Evolutionary conservation across 2,329 filamentous ascomycete species (phyloP).

Genomic region (Penicillium sp.): DNA sequence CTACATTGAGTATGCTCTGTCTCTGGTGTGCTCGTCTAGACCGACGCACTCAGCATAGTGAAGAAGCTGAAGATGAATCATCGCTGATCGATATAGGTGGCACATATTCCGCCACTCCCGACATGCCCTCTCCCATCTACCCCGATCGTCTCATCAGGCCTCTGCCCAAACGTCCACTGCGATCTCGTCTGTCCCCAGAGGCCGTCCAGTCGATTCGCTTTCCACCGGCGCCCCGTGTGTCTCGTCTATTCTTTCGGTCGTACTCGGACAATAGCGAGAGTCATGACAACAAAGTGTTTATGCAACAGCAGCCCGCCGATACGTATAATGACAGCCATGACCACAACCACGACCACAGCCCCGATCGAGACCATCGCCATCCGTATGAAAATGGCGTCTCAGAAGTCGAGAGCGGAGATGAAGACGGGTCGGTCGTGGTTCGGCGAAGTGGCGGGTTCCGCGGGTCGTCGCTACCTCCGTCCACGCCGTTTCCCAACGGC

Average conservation of each 20-base stretch:
- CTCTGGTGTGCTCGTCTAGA: constrained; percentile 2
- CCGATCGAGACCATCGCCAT: constrained; percentile 39
- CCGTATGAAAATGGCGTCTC: constrained; percentile 51
- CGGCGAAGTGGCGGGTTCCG: constrained; percentile 40
- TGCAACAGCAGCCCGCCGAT: constrained; percentile 40
- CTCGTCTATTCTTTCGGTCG: constrained; percentile 73
- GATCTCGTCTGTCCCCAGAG: constrained; percentile 81
- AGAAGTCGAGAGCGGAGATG: constrained; percentile 60
- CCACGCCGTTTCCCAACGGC: constrained; percentile 24
- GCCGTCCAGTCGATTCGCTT: constrained; percentile 78
- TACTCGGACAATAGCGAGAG: constrained; percentile 54
- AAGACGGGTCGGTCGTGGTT: constrained; percentile 46
- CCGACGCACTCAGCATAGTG: background rate
- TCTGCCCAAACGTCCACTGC: constrained; percentile 80
- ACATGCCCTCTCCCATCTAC: constrained; percentile 75
- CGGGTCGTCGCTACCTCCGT: constrained; percentile 33
- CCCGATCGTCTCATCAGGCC: constrained; percentile 91
- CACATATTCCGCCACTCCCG: constrained; percentile 52
- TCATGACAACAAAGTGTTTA: constrained; percentile 43
- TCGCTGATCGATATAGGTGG: constrained; percentile 42
- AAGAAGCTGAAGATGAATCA: constrained; percentile 18
- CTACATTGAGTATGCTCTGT: constrained; percentile 41
- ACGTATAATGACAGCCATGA: constrained; percentile 21
- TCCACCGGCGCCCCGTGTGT: constrained; percentile 66
- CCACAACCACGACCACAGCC: constrained; percentile 29